Evolutionary conservation across 257 asterid species (phyloP), one percentile per base, ranked within the genome.

Genomic region (Haberlea rhodopensis): DNA sequence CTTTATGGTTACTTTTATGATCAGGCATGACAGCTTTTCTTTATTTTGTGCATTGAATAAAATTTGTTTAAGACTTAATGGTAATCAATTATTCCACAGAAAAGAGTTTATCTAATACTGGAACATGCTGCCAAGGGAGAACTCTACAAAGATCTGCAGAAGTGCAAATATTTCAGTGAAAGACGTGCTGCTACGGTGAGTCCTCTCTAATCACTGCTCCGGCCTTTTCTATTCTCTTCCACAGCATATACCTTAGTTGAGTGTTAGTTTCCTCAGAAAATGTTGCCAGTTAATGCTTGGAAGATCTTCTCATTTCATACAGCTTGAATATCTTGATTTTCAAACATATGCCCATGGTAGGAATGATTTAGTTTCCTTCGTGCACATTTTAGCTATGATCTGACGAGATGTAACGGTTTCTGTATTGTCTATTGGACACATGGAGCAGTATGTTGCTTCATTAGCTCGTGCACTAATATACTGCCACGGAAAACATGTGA

Each of bases 401-500:
- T 75, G 65, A 68, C 43, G 7, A 2, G 40, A 37, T 59, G 37
- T 37, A 65, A 24, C 62, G 24, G 24, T 55, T 53, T 54, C 23
- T 73, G 6, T 43, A 43, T n/a, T 43, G 49, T 43, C 5, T 43
- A 15, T 43, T 43, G n/a, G 11, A 43, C 49, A 6, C 11, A 15
- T 15, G 1, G 49, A 15, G 6, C 49, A 43, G 99, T 92, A 89
- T 71, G 81, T 92, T 56, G 96, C 97, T 67, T 89, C 97, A 20
- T 76, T 92, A 60, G 99, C 97, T 66, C 87, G 96, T 28, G 99
- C 99, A 22, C 91, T 92, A 68, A 81, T 89, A 68, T 92, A 92
- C 67, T 92, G 96, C 52, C 99, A 92, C 70, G 99, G 97, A 55
- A 92, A 92, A 74, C 99, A 92, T 6, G 99, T 92, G 29, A 92